Conservation (phyloP, 2,329 filamentous ascomycete species). For the Zymoseptoria pseudotritici region DNA sequence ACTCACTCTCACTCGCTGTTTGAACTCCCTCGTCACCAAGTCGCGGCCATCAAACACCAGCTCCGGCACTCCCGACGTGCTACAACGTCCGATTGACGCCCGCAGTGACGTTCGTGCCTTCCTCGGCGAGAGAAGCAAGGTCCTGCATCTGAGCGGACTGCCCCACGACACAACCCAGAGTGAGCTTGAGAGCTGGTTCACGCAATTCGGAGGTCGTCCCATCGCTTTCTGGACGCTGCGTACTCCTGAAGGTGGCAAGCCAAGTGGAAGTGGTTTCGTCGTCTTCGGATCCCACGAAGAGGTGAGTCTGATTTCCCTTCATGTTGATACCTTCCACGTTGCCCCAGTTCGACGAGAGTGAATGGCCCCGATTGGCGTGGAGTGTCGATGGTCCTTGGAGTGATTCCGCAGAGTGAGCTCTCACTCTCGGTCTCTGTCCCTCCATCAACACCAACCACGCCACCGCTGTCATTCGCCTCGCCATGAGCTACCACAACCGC, state of each 20-base stretch:
- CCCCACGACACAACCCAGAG: constrained; percentile 98
- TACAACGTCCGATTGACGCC: constrained; percentile 93
- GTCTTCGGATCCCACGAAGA: constrained; percentile 99
- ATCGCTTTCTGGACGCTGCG: constrained; percentile 99
- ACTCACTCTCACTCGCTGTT: constrained; percentile 83
- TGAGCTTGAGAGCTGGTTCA: constrained; percentile 98
- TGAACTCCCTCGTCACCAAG: constrained; percentile 89
- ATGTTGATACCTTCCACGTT: neutral
- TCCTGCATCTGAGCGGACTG: constrained; percentile 93
- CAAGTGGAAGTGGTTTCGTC: constrained; percentile 95
- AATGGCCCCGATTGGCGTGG: neutral
- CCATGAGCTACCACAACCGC: constrained; percentile 9
- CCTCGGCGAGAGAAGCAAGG: constrained; percentile 91
- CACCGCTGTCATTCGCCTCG: constrained; percentile 3
- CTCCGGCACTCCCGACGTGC: constrained; percentile 83
- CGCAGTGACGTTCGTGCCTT: constrained; percentile 94
- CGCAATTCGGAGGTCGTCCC: constrained; percentile 91
- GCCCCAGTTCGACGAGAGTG: neutral
- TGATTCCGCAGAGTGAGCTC: neutral
- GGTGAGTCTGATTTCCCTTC: constrained; percentile 50
- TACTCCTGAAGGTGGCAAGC: constrained; percentile 97
- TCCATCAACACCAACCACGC: neutral
- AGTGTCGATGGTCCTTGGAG: constrained; percentile 1
- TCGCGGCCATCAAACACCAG: constrained; percentile 64
- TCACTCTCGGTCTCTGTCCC: neutral